Conservation (phyloP, 306 rosid genomes). For the Cucurbita argyrosperma region DNA sequence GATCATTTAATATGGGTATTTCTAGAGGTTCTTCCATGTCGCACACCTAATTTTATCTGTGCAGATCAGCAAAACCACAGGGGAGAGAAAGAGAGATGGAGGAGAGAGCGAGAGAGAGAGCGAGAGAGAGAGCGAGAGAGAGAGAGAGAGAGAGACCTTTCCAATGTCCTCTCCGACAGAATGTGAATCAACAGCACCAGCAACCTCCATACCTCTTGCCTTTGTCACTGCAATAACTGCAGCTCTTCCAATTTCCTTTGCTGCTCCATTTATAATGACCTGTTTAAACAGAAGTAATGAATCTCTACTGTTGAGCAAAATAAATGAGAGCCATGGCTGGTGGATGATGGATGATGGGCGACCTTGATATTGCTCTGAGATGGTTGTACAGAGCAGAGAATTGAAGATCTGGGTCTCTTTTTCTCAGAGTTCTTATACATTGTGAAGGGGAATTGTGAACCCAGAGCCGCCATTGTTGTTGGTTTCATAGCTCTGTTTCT, state of each 20-base stretch:
- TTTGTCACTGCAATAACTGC: slow-evolving; percentile 72
- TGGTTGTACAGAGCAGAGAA: slow-evolving; percentile 52
- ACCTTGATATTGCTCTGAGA: slow-evolving; percentile 65
- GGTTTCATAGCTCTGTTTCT: slow-evolving; percentile 12
- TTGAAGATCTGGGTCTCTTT: slow-evolving; percentile 19
- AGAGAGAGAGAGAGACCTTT: slow-evolving; percentile 11
- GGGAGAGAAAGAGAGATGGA: background rate
- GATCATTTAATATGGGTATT: slow-evolving; percentile 73
- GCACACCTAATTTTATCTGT: slow-evolving; percentile 31
- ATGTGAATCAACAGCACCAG: slow-evolving; percentile 41
- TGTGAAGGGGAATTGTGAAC: slow-evolving; percentile 33
- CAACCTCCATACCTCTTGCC: slow-evolving; percentile 52
- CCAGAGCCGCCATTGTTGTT: slow-evolving; percentile 52
- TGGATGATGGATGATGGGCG: background rate
- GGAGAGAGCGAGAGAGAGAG: background rate
- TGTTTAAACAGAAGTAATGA: background rate
- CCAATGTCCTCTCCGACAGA: slow-evolving; percentile 45
- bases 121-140: background rate
- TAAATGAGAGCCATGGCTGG: background rate
- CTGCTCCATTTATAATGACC: slow-evolving; percentile 88
- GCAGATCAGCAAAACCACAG: background rate
- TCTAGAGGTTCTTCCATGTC: slow-evolving; percentile 84
- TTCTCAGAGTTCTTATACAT: slow-evolving; percentile 15
- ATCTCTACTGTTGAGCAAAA: background rate
- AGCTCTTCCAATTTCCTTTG: slow-evolving; percentile 90